These are phyloP conservation scores for Amauroascus verrucosus DNA, from an alignment of 2,329 filamentous ascomycete species.

Conservation along the genomic window DNA sequence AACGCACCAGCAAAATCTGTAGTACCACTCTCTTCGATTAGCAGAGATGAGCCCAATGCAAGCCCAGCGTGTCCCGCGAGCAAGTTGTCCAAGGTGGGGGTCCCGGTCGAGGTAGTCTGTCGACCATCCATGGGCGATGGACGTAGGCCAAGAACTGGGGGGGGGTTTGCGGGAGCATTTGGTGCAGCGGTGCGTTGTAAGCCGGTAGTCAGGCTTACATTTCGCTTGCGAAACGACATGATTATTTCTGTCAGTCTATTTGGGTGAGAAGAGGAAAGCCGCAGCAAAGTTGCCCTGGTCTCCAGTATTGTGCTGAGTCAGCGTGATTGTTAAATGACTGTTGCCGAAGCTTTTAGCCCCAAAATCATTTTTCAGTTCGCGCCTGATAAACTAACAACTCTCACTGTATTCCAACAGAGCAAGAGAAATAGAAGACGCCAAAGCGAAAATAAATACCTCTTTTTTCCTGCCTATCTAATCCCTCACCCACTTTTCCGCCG, in stretches of 20 bases:
- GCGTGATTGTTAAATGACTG: not conserved
- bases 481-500: slow-evolving; percentile 23
- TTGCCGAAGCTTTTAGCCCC: not conserved
- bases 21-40: slow-evolving; percentile 81
- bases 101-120: slow-evolving; percentile 82
- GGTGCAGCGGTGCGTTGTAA: slow-evolving; percentile 25
- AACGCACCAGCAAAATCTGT: slow-evolving; percentile 86
- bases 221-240: slow-evolving; percentile 62
- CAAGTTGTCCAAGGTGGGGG: slow-evolving; percentile 70
- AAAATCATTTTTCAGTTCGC: not conserved
- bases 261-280: not conserved
- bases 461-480: not conserved
- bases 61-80: slow-evolving; percentile 80
- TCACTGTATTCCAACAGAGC: not conserved
- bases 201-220: slow-evolving; percentile 45
- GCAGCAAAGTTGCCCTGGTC: not conserved
- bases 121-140: slow-evolving; percentile 84
- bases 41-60: slow-evolving; percentile 65
- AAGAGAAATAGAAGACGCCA: not conserved
- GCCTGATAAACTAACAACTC: not conserved
- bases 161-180: slow-evolving; percentile 19
- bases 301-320: slow-evolving; percentile 8
- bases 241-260: not conserved
- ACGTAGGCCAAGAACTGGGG: slow-evolving; percentile 48
- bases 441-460: not conserved